Evolutionary conservation across 2,329 filamentous ascomycete genomes (phyloP).

Genomic region (Triangularia setosa): DNA sequence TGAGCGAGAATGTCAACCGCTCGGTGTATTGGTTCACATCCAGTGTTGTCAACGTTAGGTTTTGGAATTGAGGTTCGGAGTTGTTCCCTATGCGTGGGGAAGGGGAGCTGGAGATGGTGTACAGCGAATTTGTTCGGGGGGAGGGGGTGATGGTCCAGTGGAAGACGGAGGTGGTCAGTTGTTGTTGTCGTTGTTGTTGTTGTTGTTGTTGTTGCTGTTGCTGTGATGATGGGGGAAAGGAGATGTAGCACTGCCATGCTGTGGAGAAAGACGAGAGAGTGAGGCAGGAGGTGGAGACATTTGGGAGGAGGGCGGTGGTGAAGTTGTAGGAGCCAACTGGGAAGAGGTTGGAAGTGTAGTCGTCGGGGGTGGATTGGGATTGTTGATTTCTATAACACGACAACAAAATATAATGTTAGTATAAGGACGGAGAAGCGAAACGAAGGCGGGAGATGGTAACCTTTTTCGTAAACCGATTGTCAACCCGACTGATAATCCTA

Average conservation of each 20-base stretch:
- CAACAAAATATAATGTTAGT: neutral
- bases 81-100: slow-evolving; percentile 38
- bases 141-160: slow-evolving; percentile 55
- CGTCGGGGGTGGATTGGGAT: neutral
- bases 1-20: slow-evolving; percentile 55
- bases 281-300: slow-evolving; percentile 29
- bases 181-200: neutral
- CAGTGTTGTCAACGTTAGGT: slow-evolving; percentile 46
- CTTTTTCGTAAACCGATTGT: slow-evolving; percentile 36
- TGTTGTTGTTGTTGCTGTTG: too few species aligned
- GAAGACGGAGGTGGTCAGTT: slow-evolving; percentile 45
- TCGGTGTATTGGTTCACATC: slow-evolving; percentile 47
- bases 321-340: slow-evolving; percentile 62
- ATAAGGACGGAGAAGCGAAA: neutral
- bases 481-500: slow-evolving; percentile 40
- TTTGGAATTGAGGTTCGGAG: slow-evolving; percentile 53
- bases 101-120: slow-evolving; percentile 51
- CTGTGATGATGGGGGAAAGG: slow-evolving; percentile 22
- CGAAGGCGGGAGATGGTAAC: slow-evolving; percentile 25
- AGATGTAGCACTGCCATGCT: slow-evolving; percentile 62
- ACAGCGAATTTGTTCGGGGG: slow-evolving; percentile 39
- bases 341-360: slow-evolving; percentile 36
- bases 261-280: slow-evolving; percentile 21
- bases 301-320: slow-evolving; percentile 53
- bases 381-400: neutral